These are phyloP conservation scores for Cerrena zonata DNA, from an alignment of 1,284 basidiomycete species.

Conservation along the genomic window DNA sequence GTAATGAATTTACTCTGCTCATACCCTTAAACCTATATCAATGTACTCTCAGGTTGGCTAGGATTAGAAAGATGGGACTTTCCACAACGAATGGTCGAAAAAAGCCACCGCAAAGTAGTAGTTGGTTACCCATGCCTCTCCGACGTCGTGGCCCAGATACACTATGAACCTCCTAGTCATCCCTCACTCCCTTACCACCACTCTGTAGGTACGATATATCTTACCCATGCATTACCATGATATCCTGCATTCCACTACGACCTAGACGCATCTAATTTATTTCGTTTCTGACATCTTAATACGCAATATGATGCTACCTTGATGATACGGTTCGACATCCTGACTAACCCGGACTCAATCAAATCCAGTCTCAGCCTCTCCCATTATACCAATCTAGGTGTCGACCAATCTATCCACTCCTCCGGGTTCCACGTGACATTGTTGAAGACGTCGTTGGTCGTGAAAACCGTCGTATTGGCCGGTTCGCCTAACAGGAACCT, in stretches of 20 bases:
- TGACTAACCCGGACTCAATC: too few relatives aligned
- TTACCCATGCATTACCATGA: not conserved
- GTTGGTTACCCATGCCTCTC: conserved; percentile 9
- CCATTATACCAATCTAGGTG: too few relatives aligned
- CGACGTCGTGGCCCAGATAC: conserved; percentile 5
- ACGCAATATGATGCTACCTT: too few relatives aligned
- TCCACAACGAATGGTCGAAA: conserved; percentile 7
- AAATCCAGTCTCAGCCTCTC: too few relatives aligned
- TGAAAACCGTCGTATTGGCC: conserved; percentile 41
- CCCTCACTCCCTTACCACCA: not conserved
- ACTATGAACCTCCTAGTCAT: not conserved
- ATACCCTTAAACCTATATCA: not conserved
- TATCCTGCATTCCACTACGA: not conserved
- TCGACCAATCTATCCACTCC: conserved; percentile 45
- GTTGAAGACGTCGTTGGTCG: conserved; percentile 40
- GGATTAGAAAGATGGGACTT: conserved; percentile 35
- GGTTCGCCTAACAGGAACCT: conserved; percentile 45
- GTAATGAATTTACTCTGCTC: not conserved
- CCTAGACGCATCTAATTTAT: not conserved
- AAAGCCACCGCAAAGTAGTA: too few relatives aligned
- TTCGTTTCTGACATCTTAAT: too few relatives aligned
- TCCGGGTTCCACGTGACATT: conserved; percentile 34
- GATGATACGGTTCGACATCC: too few relatives aligned
- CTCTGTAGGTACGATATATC: too few relatives aligned
- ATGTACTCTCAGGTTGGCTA: conserved; percentile 33